A percentile compares a stretch with the other conserved stretches of the same genome.
Evolutionary conservation across 2,329 filamentous ascomycete species (phyloP).

Genomic region (Lachnellula occidentalis): DNA sequence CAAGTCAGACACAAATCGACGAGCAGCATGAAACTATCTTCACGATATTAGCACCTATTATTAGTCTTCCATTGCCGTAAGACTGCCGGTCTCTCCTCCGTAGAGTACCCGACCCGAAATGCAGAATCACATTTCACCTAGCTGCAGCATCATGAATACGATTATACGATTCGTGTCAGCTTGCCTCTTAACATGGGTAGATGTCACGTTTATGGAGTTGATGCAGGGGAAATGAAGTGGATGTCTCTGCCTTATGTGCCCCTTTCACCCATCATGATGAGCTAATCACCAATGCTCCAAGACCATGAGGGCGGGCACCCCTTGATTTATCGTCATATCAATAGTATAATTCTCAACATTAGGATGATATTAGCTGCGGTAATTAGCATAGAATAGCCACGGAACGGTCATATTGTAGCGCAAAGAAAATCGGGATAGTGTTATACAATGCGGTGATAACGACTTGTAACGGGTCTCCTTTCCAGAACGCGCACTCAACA

Average conservation of each 20-base stretch:
- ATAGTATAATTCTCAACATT: too few relatives aligned
- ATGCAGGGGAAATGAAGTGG: slow-evolving; percentile 7
- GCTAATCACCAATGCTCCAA: neutral
- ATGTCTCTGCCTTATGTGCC: slow-evolving; percentile 1
- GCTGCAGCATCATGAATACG: neutral
- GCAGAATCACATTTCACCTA: slow-evolving; percentile 11
- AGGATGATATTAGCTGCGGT: too few relatives aligned
- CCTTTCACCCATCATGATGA: neutral
- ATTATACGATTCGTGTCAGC: too few relatives aligned
- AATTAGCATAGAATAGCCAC: too few relatives aligned
- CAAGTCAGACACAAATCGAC: neutral
- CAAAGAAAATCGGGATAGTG: neutral
- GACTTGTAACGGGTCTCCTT: neutral
- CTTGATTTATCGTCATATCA: too few relatives aligned
- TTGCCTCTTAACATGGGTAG: neutral
- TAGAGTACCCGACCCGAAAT: neutral
- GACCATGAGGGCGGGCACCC: too few relatives aligned
- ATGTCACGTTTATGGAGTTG: slow-evolving; percentile 4
- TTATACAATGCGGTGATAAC: neutral
- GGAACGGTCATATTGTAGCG: neutral
- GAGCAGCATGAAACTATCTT: neutral
- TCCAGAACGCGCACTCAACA: neutral
- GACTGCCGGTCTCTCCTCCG: neutral
- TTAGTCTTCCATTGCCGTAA: neutral
- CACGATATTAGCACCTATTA: neutral